Evolutionary conservation across 208 protist genomes (phyloP).

Genomic region (Leishmania turanica): DNA sequence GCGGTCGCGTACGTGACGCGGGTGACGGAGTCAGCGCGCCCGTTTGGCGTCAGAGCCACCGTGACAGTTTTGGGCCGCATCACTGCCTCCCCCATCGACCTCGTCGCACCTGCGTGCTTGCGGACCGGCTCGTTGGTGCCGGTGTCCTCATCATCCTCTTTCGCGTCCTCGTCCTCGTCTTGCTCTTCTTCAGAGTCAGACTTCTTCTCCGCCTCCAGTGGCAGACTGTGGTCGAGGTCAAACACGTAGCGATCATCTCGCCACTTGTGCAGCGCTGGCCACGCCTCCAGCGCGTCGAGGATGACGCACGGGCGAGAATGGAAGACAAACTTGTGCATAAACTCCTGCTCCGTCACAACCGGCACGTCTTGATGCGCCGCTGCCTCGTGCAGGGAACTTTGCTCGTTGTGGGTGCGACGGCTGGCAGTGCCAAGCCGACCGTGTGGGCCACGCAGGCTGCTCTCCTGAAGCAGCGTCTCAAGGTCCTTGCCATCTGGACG

Average conservation of each 20-base stretch:
- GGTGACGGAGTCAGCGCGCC: slow-evolving; percentile 87
- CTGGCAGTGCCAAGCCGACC: slow-evolving; percentile 10
- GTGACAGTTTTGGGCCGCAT: slow-evolving; percentile 56
- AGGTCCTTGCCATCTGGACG: slow-evolving; percentile 28
- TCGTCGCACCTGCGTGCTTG: neutral
- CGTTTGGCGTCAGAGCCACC: slow-evolving; percentile 92
- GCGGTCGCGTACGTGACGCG: slow-evolving; percentile 64
- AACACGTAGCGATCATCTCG: slow-evolving; percentile 80
- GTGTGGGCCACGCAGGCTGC: slow-evolving; percentile 14
- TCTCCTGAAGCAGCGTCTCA: slow-evolving; percentile 35
- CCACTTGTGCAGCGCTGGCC: slow-evolving; percentile 77
- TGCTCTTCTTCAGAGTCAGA: slow-evolving; percentile 15
- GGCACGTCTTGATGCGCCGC: slow-evolving; percentile 26
- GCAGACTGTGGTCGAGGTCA: slow-evolving; percentile 62
- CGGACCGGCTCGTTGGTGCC: neutral
- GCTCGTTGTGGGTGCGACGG: slow-evolving; percentile 15
- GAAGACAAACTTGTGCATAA: slow-evolving; percentile 88
- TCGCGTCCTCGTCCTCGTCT: slow-evolving; percentile 30
- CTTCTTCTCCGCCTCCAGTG: slow-evolving; percentile 29
- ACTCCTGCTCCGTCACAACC: slow-evolving; percentile 69
- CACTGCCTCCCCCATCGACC: neutral
- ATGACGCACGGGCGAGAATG: slow-evolving; percentile 83
- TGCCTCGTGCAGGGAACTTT: slow-evolving; percentile 7
- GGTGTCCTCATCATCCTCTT: slow-evolving; percentile 13
- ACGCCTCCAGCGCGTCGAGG: slow-evolving; percentile 67